Evolutionary conservation across 805 yeast genomes (phyloP).

Genomic region (Saccharomycopsis javanensis): DNA sequence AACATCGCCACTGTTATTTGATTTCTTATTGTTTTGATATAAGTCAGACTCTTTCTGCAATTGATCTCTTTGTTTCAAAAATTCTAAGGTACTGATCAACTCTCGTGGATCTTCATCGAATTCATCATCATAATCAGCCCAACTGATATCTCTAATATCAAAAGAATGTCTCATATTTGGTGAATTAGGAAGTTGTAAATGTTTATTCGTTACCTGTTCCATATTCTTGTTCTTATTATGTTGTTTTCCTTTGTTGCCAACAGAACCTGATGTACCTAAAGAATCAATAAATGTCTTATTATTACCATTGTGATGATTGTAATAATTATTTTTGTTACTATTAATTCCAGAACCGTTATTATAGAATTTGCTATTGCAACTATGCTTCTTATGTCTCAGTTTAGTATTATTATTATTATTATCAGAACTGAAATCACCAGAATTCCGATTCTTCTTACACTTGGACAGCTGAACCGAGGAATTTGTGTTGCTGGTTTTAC

Average conservation of each 20-base stretch:
- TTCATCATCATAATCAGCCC: constrained; percentile 14
- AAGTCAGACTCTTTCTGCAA: neutral
- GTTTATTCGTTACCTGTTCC: neutral
- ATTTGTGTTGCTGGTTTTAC: neutral
- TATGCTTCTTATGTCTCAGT: neutral
- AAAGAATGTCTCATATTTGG: neutral
- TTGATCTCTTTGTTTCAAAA: neutral
- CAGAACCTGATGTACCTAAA: neutral
- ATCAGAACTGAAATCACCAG: neutral
- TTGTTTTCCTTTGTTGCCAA: neutral
- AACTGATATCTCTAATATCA: constrained; percentile 1
- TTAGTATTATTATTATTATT: neutral
- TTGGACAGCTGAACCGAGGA: neutral
- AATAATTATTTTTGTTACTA: neutral
- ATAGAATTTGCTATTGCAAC: neutral
- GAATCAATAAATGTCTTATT: neutral
- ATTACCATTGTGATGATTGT: neutral
- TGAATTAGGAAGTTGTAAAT: neutral
- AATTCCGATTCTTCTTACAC: neutral
- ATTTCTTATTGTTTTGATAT: neutral
- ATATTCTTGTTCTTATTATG: neutral
- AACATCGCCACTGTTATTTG: neutral
- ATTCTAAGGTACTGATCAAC: neutral
- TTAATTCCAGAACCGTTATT: neutral
- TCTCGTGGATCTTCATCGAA: neutral